These are phyloP conservation scores for Gamarada debralockiae DNA, from an alignment of 495 filamentous ascomycete species.

Conservation along the genomic window DNA sequence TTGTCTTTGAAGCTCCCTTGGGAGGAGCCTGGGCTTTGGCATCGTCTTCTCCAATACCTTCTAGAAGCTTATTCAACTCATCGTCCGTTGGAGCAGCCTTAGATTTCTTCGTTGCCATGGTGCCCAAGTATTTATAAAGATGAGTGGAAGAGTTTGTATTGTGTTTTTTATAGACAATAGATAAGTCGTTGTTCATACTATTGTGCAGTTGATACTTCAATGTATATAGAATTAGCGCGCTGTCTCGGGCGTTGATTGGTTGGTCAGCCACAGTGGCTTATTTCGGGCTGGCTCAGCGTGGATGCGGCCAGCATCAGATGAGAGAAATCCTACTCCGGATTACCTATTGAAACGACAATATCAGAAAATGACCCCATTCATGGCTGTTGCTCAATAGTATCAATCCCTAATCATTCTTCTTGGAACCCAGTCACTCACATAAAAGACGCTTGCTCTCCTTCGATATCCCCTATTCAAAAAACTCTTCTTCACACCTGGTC, in stretches of 20 bases:
- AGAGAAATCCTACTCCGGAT: background rate
- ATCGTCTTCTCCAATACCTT: conserved; percentile 50
- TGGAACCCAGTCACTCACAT: too few species aligned
- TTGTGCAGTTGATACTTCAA: too few species aligned
- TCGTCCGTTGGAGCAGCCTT: conserved; percentile 64
- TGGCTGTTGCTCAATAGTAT: background rate
- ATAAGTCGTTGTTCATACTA: background rate
- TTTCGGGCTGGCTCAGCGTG: background rate
- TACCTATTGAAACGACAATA: background rate
- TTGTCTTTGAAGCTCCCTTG: conserved; percentile 40
- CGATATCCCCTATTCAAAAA: background rate
- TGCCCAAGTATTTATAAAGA: background rate
- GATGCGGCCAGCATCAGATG: background rate
- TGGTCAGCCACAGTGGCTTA: background rate
- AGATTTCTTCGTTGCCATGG: conserved; percentile 27
- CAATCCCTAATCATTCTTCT: background rate
- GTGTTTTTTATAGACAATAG: too few species aligned
- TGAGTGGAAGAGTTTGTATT: too few species aligned
- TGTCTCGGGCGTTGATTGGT: background rate
- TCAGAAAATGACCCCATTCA: background rate
- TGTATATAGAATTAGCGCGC: background rate
- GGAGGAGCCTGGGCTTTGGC: conserved; percentile 39
- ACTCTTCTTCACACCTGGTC: background rate
- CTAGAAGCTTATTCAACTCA: conserved; percentile 77
- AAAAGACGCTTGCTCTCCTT: background rate